Percentiles rank a stretch among this genome's conserved stretches.
These are phyloP conservation scores for Glycyrrhiza uralensis DNA, from an alignment of 306 rosid genomes.

Conservation along the genomic window DNA sequence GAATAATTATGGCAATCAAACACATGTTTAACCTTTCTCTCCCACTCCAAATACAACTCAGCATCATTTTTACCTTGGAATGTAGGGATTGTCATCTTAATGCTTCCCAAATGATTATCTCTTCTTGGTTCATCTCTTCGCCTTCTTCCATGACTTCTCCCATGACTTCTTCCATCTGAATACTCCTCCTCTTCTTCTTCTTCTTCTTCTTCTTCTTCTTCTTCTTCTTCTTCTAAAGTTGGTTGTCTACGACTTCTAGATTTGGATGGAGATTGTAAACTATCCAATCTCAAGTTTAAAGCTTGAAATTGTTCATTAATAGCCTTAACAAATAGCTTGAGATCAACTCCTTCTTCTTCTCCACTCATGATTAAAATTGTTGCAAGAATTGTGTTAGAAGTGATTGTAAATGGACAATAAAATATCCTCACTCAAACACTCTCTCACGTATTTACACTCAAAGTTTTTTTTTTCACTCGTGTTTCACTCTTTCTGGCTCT, in stretches of 20 bases:
- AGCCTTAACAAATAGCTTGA: not conserved
- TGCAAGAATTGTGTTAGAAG: not conserved
- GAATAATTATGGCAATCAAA: not conserved
- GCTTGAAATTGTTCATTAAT: not conserved
- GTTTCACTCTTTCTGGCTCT: not conserved
- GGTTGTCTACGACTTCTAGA: too few relatives aligned
- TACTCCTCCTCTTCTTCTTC: not conserved
- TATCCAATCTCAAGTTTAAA: too few relatives aligned
- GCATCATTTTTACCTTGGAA: not conserved
- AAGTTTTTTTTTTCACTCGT: not conserved
- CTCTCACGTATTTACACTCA: not conserved
- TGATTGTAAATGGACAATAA: too few relatives aligned
- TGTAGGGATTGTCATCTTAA: not conserved
- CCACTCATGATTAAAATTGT: not conserved
- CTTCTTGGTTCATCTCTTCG: not conserved
- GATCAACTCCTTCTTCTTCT: not conserved
- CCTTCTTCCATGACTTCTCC: too few relatives aligned
- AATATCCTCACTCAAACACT: not conserved
- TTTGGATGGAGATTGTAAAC: too few relatives aligned
- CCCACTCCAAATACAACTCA: not conserved
- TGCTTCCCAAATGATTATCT: not conserved
- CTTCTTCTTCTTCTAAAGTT: too few relatives aligned
- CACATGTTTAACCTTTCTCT: not conserved
- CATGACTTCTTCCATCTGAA: not conserved
- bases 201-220: too few relatives aligned